Evolutionary conservation across 169 alveolate genomes (phyloP).

Genomic region (Plasmodium fragile): DNA sequence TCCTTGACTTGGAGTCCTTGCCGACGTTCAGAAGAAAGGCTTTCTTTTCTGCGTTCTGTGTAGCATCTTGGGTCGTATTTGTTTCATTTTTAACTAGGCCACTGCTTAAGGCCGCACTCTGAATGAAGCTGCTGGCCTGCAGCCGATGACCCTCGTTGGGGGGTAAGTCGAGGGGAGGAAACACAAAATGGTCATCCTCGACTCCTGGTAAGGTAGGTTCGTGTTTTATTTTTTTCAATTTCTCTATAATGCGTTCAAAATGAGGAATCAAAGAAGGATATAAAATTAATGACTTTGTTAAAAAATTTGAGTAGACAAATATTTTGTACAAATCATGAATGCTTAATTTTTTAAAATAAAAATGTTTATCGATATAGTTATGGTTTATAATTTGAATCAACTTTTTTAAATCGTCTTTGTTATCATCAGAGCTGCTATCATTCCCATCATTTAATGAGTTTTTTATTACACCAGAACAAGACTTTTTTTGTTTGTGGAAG

Average conservation of each 20-base stretch:
- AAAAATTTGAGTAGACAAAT: conserved; percentile 68
- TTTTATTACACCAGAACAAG: neutral
- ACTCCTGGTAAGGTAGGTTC: conserved; percentile 5
- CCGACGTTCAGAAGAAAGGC: neutral
- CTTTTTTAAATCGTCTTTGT: conserved; percentile 34
- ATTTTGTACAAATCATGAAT: conserved; percentile 44
- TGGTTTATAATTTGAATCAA: conserved; percentile 54
- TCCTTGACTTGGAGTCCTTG: neutral
- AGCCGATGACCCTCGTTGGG: neutral
- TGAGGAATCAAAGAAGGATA: conserved; percentile 63
- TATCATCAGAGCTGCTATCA: neutral
- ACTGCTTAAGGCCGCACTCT: neutral
- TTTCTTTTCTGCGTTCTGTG: neutral
- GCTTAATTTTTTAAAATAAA: conserved; percentile 62
- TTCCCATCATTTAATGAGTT: neutral
- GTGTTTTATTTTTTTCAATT: conserved; percentile 50
- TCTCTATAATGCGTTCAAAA: conserved; percentile 58
- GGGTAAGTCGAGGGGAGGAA: conserved; percentile 1
- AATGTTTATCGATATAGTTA: conserved; percentile 33
- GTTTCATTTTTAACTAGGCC: conserved; percentile 15
- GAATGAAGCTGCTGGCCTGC: neutral
- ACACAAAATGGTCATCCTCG: conserved; percentile 25
- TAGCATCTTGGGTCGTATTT: neutral
- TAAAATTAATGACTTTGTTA: conserved; percentile 59
- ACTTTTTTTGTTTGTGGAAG: conserved; percentile 8